These are phyloP conservation scores for Tricholomella constricta DNA, from an alignment of 768 basidiomycete species.

Conservation along the genomic window DNA sequence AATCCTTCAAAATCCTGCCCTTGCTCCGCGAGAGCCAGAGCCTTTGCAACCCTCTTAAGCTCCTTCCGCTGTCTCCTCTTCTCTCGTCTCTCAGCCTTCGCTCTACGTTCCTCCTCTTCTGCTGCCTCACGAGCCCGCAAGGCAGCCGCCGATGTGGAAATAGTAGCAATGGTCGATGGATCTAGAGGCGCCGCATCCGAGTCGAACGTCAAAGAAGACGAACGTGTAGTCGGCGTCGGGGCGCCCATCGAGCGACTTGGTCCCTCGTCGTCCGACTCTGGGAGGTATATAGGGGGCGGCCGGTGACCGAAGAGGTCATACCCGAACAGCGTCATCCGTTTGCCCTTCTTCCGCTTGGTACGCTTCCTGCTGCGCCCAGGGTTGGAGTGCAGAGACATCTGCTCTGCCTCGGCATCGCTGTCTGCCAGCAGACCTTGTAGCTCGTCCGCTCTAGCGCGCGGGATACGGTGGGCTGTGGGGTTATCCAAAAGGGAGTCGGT, in stretches of 20 bases:
- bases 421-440: constrained; percentile 41
- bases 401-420: constrained; percentile 57
- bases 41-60: constrained; percentile 35
- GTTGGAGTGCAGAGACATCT: constrained; percentile 69
- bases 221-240: constrained; percentile 16
- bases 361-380: constrained; percentile 32
- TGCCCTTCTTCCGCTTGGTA: constrained; percentile 32
- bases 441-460: constrained; percentile 39
- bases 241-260: constrained; percentile 10
- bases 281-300: constrained; percentile 52
- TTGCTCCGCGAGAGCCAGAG: constrained; percentile 34
- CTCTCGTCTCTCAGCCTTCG: constrained; percentile 53
- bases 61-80: constrained; percentile 29
- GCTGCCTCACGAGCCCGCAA: constrained; percentile 38
- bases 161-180: constrained; percentile 51
- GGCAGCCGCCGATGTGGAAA: constrained; percentile 46
- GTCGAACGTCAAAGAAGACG: constrained; percentile 51
- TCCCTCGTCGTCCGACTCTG: constrained; percentile 53
- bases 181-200: constrained; percentile 72
- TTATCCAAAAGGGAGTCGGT: constrained; percentile 27
- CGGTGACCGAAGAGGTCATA: constrained; percentile 64
- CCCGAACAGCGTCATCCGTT: constrained; percentile 61
- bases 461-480: constrained; percentile 34
- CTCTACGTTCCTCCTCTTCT: constrained; percentile 40
- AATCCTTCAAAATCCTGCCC: constrained; percentile 64